Conservation (phyloP, 2,329 filamentous ascomycete species). For the Neonectria ditissima region DNA sequence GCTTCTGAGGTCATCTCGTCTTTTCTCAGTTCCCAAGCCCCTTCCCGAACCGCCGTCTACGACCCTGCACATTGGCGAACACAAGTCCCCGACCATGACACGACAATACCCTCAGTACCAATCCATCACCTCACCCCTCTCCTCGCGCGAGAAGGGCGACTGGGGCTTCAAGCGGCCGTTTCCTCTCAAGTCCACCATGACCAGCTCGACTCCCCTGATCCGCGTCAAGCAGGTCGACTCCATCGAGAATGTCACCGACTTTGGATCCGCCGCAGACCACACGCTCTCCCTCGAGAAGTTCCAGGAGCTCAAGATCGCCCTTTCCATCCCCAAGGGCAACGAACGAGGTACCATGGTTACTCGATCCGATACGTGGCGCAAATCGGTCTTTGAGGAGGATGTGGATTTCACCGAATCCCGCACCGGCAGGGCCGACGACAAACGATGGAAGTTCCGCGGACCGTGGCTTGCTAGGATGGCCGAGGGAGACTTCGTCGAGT, state of each 20-base stretch:
- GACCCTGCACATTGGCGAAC: slow-evolving; percentile 49
- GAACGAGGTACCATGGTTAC: slow-evolving; percentile 34
- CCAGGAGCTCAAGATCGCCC: slow-evolving; percentile 81
- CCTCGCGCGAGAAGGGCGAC: slow-evolving; percentile 81
- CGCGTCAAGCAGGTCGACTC: slow-evolving; percentile 85
- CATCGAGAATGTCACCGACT: slow-evolving; percentile 90
- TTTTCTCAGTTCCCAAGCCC: slow-evolving; percentile 87
- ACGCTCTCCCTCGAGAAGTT: slow-evolving; percentile 85
- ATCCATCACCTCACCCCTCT: slow-evolving; percentile 80
- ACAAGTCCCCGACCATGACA: slow-evolving; percentile 65
- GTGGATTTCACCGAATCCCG: slow-evolving; percentile 64
- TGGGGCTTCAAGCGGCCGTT: slow-evolving; percentile 93
- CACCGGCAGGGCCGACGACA: slow-evolving; percentile 54
- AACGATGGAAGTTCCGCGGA: slow-evolving; percentile 74
- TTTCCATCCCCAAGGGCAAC: slow-evolving; percentile 64
- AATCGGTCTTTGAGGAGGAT: slow-evolving; percentile 71
- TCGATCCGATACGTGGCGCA: slow-evolving; percentile 46
- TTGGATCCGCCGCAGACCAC: slow-evolving; percentile 84
- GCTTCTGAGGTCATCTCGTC: slow-evolving; percentile 85
- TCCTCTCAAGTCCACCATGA: slow-evolving; percentile 79
- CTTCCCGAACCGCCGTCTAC: slow-evolving; percentile 72
- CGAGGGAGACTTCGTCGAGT: slow-evolving; percentile 69
- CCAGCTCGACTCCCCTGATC: slow-evolving; percentile 79
- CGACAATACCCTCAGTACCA: slow-evolving; percentile 83
- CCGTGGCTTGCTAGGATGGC: slow-evolving; percentile 75